Conservation (phyloP, 306 rosid species). For the Malus orientalis region DNA sequence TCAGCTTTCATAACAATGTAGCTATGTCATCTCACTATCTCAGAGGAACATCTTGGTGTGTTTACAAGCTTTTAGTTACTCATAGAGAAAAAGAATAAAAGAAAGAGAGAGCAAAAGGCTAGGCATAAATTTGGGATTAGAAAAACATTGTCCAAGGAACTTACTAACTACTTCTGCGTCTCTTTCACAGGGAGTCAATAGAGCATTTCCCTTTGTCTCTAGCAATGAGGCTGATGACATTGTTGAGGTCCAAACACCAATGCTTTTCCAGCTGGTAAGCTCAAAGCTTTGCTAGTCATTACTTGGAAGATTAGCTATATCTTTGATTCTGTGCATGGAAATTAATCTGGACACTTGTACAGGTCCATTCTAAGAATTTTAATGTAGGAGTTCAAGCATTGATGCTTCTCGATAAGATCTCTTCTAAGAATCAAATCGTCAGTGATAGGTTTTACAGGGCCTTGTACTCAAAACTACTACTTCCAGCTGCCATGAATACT, state of each 20-base stretch:
- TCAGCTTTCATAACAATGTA: neutral
- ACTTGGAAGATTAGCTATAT: neutral
- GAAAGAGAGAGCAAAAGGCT: neutral
- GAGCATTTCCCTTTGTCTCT: slow-evolving; percentile 92
- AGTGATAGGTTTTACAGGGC: slow-evolving; percentile 93
- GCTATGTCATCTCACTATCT: neutral
- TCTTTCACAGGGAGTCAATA: slow-evolving; percentile 70
- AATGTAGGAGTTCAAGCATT: slow-evolving; percentile 91
- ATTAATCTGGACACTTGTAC: slow-evolving; percentile 22
- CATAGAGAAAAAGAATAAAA: neutral
- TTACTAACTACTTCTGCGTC: slow-evolving; percentile 3
- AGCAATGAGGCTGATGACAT: slow-evolving; percentile 85
- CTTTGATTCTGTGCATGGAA: neutral
- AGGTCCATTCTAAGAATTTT: slow-evolving; percentile 93
- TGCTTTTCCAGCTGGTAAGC: slow-evolving; percentile 79
- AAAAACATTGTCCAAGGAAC: neutral
- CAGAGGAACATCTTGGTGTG: neutral
- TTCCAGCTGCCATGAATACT: slow-evolving; percentile 85
- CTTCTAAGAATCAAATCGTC: slow-evolving; percentile 83
- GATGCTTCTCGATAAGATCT: slow-evolving; percentile 92
- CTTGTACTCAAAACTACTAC: slow-evolving; percentile 75
- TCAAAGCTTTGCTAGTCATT: neutral
- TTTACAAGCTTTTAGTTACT: neutral
- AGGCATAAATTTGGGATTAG: neutral
- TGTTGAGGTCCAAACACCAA: slow-evolving; percentile 85